A percentile compares a stretch with the other conserved stretches of the same genome.
These are phyloP conservation scores for Yamadazyma dushanensis DNA, from an alignment of 1,139 yeast genomes.

Conservation along the genomic window DNA sequence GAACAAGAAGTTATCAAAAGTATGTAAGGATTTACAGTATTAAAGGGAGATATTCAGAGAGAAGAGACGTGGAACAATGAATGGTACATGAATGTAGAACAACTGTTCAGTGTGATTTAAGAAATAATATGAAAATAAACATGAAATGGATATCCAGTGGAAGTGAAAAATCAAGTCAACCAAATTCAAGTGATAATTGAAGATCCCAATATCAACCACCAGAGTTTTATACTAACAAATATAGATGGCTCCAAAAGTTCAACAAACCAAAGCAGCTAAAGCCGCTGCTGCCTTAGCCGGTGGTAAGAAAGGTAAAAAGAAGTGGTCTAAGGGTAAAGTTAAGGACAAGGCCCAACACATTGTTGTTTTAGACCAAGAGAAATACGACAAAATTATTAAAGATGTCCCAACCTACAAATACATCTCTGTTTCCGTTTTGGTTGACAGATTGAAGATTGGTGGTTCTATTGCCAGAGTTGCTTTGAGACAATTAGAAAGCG, in stretches of 20 bases:
- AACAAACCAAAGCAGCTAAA: slow-evolving; percentile 99
- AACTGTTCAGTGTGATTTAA: too few relatives aligned
- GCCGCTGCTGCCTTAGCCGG: slow-evolving; percentile 99
- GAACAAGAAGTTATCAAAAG: slow-evolving; percentile 15
- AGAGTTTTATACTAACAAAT: slow-evolving; percentile 28
- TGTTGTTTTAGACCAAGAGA: slow-evolving; percentile 95
- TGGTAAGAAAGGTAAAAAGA: slow-evolving; percentile 99
- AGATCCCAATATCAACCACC: too few relatives aligned
- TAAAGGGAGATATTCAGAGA: too few relatives aligned
- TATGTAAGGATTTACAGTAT: slow-evolving; percentile 7
- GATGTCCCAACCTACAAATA: slow-evolving; percentile 99
- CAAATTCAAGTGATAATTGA: too few relatives aligned
- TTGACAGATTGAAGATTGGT: slow-evolving; percentile 99
- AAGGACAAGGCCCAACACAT: slow-evolving; percentile 99
- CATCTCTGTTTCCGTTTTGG: slow-evolving; percentile 96
- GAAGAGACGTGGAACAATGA: too few relatives aligned
- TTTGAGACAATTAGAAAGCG: slow-evolving; percentile 90
- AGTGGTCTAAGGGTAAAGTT: slow-evolving; percentile 99
- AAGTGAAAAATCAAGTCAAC: too few relatives aligned
- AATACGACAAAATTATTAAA: slow-evolving; percentile 98
- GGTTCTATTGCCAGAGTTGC: slow-evolving; percentile 99
- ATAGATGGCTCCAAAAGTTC: slow-evolving; percentile 98
- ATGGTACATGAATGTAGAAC: too few relatives aligned
- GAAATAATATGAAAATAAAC: too few relatives aligned
- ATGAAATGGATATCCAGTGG: too few relatives aligned